phyloP scores from a whole-genome alignment of 2,329 filamentous ascomycete species.

The Aspergillus calidoustus region DNA sequence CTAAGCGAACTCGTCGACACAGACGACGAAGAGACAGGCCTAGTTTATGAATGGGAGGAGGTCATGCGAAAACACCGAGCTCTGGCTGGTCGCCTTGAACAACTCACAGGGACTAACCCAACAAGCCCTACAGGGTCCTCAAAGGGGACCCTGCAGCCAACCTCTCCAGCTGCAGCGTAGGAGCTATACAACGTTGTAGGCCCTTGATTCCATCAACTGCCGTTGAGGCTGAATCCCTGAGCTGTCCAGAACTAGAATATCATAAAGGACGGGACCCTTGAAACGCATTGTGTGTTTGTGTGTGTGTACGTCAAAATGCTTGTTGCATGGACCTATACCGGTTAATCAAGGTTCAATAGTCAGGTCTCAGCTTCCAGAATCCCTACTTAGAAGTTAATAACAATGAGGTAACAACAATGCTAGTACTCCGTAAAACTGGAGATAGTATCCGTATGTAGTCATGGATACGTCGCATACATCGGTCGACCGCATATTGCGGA shows the following conservation, averaged over 20 bases:
- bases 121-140: constrained; percentile 20
- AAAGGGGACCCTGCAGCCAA: constrained; percentile 23
- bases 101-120: constrained; percentile 39
- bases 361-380: too few species aligned
- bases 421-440: not conserved
- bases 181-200: not conserved
- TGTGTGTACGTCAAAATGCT: not conserved
- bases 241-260: not conserved
- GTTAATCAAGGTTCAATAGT: too few species aligned
- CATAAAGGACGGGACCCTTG: too few species aligned
- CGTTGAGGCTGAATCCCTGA: too few species aligned
- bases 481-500: not conserved
- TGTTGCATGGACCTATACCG: not conserved
- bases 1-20: constrained; percentile 64
- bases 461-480: too few species aligned
- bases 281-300: not conserved
- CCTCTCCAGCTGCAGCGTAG: constrained; percentile 20
- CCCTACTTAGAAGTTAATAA: too few species aligned
- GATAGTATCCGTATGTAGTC: too few species aligned
- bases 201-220: too few species aligned
- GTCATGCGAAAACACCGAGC: constrained; percentile 86
- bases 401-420: not conserved
- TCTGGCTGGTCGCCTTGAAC: constrained; percentile 70
- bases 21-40: constrained; percentile 51
- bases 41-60: constrained; percentile 74